A percentile compares a stretch with the other conserved stretches of the same genome.
These are phyloP conservation scores for Ophiocordyceps sinensis DNA, from an alignment of 2,329 filamentous ascomycete species.

Conservation along the genomic window DNA sequence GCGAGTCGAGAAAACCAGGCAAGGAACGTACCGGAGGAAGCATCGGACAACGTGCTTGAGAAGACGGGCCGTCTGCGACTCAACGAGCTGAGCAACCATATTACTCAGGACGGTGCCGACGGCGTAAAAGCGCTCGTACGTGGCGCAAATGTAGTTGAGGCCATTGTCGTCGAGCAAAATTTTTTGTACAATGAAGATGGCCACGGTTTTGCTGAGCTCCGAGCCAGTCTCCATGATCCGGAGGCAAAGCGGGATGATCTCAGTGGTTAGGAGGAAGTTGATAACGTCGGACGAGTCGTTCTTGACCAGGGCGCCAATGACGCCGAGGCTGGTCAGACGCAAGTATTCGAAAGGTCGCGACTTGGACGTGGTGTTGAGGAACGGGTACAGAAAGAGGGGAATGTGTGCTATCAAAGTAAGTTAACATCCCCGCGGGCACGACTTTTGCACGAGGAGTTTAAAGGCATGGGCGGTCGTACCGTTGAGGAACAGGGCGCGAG, in stretches of 20 bases:
- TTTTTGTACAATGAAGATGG: conserved; percentile 99
- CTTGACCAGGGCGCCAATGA: conserved; percentile 94
- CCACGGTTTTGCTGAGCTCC: conserved; percentile 95
- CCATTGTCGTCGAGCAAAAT: conserved; percentile 94
- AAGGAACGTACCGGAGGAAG: conserved; percentile 63
- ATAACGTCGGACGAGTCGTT: conserved; percentile 98
- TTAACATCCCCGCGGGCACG: too few species aligned
- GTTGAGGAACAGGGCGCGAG: conserved; percentile 80
- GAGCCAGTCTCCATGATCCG: conserved; percentile 99
- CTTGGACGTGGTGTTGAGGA: conserved; percentile 97
- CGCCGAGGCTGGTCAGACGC: conserved; percentile 84
- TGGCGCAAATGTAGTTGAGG: conserved; percentile 95
- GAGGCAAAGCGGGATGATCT: conserved; percentile 94
- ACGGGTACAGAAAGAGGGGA: conserved; percentile 92
- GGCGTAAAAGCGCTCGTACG: conserved; percentile 95
- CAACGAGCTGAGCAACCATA: conserved; percentile 95
- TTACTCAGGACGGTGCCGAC: conserved; percentile 96
- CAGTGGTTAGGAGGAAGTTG: conserved; percentile 94
- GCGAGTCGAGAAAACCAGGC: not conserved
- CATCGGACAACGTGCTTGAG: conserved; percentile 97
- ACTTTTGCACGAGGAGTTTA: too few species aligned
- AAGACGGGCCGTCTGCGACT: conserved; percentile 89
- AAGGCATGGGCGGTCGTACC: conserved; percentile 38
- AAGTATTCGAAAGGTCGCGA: conserved; percentile 96
- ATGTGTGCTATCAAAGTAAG: conserved; percentile 59